Evolutionary conservation across 345 rosid species (phyloP).

Genomic region (Lenwebbia sp.): DNA sequence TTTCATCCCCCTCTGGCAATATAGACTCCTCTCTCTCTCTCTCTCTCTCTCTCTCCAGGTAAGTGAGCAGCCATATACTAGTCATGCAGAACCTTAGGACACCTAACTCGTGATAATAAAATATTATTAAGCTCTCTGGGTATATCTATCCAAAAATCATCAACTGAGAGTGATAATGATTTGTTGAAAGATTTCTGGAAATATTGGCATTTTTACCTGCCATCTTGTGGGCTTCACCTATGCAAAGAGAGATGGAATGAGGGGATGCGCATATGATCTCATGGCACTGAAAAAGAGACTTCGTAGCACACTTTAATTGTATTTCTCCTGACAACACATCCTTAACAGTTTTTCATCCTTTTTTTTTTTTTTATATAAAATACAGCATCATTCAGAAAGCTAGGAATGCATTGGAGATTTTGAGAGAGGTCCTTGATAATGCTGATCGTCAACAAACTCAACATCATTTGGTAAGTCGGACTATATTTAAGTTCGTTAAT

Average conservation of each 20-base stretch:
- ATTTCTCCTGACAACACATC: neutral
- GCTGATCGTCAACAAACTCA: constrained; percentile 41
- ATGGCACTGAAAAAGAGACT: neutral
- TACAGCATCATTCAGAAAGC: constrained; percentile 89
- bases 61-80: neutral
- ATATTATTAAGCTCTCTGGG: neutral
- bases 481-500: neutral
- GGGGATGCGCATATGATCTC: neutral
- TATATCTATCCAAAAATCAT: neutral
- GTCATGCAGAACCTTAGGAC: neutral
- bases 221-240: neutral
- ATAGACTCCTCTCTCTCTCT: neutral
- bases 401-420: constrained; percentile 66
- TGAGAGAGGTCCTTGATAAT: constrained; percentile 89
- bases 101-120: neutral
- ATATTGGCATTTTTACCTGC: neutral
- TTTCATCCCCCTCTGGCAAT: neutral
- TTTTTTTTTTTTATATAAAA: neutral
- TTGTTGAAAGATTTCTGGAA: neutral
- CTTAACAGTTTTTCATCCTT: neutral
- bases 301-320: neutral
- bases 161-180: neutral
- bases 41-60: neutral
- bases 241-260: neutral
- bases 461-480: constrained; percentile 53